These are phyloP conservation scores for Pelargonium nanum DNA, from an alignment of 345 rosid species.

Conservation along the genomic window DNA sequence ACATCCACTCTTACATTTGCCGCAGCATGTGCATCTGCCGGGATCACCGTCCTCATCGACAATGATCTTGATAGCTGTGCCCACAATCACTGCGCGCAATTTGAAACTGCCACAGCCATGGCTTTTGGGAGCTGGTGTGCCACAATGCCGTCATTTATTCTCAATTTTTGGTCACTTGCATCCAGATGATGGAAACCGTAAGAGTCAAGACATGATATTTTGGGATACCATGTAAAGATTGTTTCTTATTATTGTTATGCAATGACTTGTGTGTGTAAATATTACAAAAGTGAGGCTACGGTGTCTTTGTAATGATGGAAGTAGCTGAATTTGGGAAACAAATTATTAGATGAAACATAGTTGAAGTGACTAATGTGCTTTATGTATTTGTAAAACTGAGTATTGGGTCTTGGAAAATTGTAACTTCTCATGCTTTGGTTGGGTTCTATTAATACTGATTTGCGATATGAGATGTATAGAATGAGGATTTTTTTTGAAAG, in stretches of 20 bases:
- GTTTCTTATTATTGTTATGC: background rate
- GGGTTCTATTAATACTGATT: too few relatives aligned
- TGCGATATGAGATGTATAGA: too few relatives aligned
- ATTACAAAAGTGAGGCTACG: background rate
- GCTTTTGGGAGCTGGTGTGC: slow-evolving; percentile 64
- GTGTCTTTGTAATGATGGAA: slow-evolving; percentile 1
- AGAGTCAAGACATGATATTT: background rate
- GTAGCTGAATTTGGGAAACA: slow-evolving; percentile 16
- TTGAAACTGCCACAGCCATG: slow-evolving; percentile 68
- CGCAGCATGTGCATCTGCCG: slow-evolving; percentile 77
- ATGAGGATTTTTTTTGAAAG: too few relatives aligned
- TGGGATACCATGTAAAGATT: background rate
- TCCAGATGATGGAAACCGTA: slow-evolving; percentile 27
- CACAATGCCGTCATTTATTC: slow-evolving; percentile 54
- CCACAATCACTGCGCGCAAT: slow-evolving; percentile 47
- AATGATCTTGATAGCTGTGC: slow-evolving; percentile 51
- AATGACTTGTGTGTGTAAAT: background rate
- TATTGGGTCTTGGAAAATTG: too few relatives aligned
- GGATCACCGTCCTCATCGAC: slow-evolving; percentile 73
- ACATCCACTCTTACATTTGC: slow-evolving; percentile 66
- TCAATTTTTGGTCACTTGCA: slow-evolving; percentile 67
- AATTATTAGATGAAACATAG: background rate
- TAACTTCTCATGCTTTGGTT: too few relatives aligned
- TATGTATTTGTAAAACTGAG: too few relatives aligned
- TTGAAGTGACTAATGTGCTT: background rate